Conservation (phyloP, 148 eudicot species). For the Nyssa sinensis region DNA sequence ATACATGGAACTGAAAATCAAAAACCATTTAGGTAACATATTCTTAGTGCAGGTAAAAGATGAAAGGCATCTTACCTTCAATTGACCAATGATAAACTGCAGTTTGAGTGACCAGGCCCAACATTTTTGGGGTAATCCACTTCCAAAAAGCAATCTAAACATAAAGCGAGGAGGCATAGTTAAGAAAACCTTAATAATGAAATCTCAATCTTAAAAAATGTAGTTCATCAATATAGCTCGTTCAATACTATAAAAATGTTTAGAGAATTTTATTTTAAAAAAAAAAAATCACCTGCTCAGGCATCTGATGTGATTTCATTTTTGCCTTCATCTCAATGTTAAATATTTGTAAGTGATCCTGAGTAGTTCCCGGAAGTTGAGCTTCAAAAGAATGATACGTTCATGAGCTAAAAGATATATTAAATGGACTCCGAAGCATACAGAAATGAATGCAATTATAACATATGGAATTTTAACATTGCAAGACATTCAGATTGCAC, state of each 20-base stretch:
- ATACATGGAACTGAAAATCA: neutral
- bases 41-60: neutral
- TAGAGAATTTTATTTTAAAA: neutral
- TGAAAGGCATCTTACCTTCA: constrained; percentile 55
- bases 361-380: constrained; percentile 93
- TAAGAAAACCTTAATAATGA: constrained; percentile 1
- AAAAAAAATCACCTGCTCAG: constrained; percentile 73
- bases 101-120: constrained; percentile 91
- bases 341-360: constrained; percentile 95
- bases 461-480: neutral
- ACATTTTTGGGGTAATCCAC: constrained; percentile 82
- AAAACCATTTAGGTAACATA: neutral
- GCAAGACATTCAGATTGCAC: neutral
- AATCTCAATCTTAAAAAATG: neutral
- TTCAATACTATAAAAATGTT: neutral
- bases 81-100: constrained; percentile 98
- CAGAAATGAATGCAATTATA: neutral
- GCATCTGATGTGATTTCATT: constrained; percentile 96
- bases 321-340: constrained; percentile 93
- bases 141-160: constrained; percentile 93
- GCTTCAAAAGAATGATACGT: constrained; percentile 49
- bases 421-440: neutral
- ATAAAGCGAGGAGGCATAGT: constrained; percentile 7
- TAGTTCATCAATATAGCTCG: neutral
- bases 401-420: constrained; percentile 11